phyloP scores from a whole-genome alignment of 2,329 filamentous ascomycete genomes.

The Alternaria incomplexa region DNA sequence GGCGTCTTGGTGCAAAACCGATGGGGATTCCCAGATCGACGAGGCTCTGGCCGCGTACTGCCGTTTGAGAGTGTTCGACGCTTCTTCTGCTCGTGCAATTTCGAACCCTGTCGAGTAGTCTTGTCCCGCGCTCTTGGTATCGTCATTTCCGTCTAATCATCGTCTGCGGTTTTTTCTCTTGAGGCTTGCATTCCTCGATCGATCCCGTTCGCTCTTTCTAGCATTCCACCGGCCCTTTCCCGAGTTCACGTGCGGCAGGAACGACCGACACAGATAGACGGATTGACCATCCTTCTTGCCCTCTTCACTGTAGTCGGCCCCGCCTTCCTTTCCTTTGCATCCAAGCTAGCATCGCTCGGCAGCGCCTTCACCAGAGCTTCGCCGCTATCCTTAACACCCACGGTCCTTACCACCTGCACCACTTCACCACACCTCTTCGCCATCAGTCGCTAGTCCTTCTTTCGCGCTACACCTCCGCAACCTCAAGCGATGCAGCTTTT shows the following conservation, averaged over 20 bases:
- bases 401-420: conserved; percentile 10
- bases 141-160: conserved; percentile 7
- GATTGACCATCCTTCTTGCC: conserved; percentile 5
- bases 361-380: not conserved
- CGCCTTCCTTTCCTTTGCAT: conserved; percentile 12
- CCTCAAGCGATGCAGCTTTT: conserved; percentile 25
- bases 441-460: conserved; percentile 8
- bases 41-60: conserved; percentile 10
- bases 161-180: not conserved
- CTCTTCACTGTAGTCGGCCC: conserved; percentile 6
- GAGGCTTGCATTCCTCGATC: not conserved
- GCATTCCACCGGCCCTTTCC: not conserved
- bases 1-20: conserved; percentile 10
- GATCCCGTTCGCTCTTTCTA: conserved; percentile 7
- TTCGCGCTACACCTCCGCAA: conserved; percentile 6
- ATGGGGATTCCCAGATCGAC: conserved; percentile 10
- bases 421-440: not conserved
- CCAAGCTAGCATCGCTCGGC: not conserved
- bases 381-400: not conserved
- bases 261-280: conserved; percentile 4
- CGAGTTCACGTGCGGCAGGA: conserved; percentile 1
- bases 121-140: conserved; percentile 1
- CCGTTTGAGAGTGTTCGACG: conserved; percentile 9
- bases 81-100: conserved; percentile 12
- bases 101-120: conserved; percentile 12